These are phyloP conservation scores for Penicillium arizonense DNA, from an alignment of 495 filamentous ascomycete genomes.

Conservation along the genomic window DNA sequence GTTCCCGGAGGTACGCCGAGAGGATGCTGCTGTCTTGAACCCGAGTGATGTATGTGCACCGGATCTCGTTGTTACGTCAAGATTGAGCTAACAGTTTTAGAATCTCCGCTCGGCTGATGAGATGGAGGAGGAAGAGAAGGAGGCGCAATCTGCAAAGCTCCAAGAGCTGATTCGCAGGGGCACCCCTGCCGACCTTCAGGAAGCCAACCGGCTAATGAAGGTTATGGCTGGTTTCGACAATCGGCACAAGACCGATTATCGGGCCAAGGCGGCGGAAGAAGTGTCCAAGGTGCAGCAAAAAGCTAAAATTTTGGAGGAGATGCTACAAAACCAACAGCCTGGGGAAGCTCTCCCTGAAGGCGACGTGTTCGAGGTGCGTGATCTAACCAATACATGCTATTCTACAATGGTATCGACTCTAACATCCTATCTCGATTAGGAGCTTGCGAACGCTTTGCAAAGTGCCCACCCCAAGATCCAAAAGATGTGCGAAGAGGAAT, in stretches of 20 bases:
- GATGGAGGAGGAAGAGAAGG: constrained; percentile 95
- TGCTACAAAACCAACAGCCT: constrained; percentile 77
- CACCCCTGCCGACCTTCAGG: constrained; percentile 86
- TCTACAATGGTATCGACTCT: constrained; percentile 1
- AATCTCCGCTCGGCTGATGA: constrained; percentile 95
- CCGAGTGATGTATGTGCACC: constrained; percentile 82
- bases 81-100: constrained; percentile 49
- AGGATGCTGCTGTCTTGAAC: constrained; percentile 96
- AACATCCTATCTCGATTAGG: constrained; percentile 39
- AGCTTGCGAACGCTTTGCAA: constrained; percentile 86
- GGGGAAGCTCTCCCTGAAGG: constrained; percentile 84
- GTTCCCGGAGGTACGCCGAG: constrained; percentile 85
- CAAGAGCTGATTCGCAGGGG: constrained; percentile 95
- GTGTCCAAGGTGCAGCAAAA: constrained; percentile 91
- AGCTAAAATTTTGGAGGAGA: constrained; percentile 86
- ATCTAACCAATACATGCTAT: not conserved
- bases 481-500: constrained; percentile 99
- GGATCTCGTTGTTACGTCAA: not conserved
- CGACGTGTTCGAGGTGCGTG: constrained; percentile 81
- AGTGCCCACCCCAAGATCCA: constrained; percentile 98
- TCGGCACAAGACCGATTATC: constrained; percentile 91
- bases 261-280: constrained; percentile 95
- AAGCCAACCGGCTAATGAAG: constrained; percentile 97
- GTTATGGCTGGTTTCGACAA: constrained; percentile 98
- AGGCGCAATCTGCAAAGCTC: constrained; percentile 93